Conservation (phyloP, 768 basidiomycete genomes). For the Pulveroboletus sp. region DNA sequence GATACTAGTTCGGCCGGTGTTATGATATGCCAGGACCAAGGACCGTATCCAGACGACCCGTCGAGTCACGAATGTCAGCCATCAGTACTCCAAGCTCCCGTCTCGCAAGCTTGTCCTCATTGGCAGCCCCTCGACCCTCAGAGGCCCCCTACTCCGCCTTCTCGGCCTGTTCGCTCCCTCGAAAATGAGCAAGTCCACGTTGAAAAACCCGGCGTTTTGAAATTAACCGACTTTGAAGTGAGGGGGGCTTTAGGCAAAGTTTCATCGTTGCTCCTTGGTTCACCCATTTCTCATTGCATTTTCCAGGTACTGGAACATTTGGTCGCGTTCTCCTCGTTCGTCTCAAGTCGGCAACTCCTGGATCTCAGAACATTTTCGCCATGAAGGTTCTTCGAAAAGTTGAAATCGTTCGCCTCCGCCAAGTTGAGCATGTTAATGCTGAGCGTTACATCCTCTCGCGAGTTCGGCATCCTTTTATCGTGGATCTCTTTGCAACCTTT, state of each 20-base stretch:
- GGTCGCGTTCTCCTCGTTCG: constrained; percentile 89
- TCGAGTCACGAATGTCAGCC: constrained; percentile 7
- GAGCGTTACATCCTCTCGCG: constrained; percentile 91
- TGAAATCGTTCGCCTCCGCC: constrained; percentile 83
- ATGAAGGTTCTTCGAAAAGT: constrained; percentile 87
- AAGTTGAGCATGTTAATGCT: constrained; percentile 97
- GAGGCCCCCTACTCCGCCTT: constrained; percentile 27
- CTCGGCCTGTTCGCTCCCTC: constrained; percentile 47
- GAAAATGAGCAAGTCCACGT: constrained; percentile 70
- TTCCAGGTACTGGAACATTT: constrained; percentile 92
- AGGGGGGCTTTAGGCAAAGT: constrained; percentile 64
- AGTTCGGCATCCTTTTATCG: constrained; percentile 91
- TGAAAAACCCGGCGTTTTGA: constrained; percentile 49
- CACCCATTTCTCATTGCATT: neutral
- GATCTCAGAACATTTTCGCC: constrained; percentile 56
- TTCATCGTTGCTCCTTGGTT: constrained; percentile 16
- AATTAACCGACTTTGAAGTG: constrained; percentile 76
- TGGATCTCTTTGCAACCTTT: constrained; percentile 92
- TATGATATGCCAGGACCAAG: constrained; percentile 12
- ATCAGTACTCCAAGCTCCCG: constrained; percentile 1
- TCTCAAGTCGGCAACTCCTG: constrained; percentile 49
- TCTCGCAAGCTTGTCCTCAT: constrained; percentile 7
- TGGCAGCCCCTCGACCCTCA: constrained; percentile 8
- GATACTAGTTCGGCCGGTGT: constrained; percentile 11
- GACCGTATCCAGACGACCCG: constrained; percentile 6